A percentile compares a stretch with the other conserved stretches of the same genome.
Conservation (phyloP, 2,329 filamentous ascomycete species). For the Amauroascus verrucosus region DNA sequence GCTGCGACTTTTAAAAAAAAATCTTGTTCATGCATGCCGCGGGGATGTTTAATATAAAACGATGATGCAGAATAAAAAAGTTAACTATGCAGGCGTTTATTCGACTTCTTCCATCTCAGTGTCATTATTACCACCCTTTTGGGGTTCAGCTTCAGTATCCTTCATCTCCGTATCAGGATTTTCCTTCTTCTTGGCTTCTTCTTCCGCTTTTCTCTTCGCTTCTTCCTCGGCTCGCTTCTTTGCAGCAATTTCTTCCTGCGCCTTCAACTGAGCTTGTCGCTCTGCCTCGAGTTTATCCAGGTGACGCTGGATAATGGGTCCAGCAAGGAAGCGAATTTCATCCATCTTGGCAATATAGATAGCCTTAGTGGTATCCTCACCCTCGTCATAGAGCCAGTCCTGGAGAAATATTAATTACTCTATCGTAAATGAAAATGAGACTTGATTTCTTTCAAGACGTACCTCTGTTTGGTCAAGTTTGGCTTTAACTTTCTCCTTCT, state of each 20-base stretch:
- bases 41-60: background rate
- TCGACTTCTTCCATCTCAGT: conserved; percentile 15
- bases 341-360: conserved; percentile 92
- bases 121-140: conserved; percentile 8
- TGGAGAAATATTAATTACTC: conserved; percentile 29
- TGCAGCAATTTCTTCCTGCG: conserved; percentile 53
- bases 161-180: conserved; percentile 48
- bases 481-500: conserved; percentile 74
- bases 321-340: conserved; percentile 81
- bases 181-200: conserved; percentile 37
- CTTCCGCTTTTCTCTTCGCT: conserved; percentile 36
- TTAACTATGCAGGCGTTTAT: conserved; percentile 3
- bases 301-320: conserved; percentile 86
- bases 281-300: conserved; percentile 89
- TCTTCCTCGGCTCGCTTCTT: conserved; percentile 67
- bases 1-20: conserved; percentile 3
- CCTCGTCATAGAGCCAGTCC: conserved; percentile 98
- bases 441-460: conserved; percentile 31
- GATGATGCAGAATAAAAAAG: background rate
- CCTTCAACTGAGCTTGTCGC: conserved; percentile 58
- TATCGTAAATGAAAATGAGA: background rate
- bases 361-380: conserved; percentile 87
- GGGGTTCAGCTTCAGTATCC: conserved; percentile 39
- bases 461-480: conserved; percentile 84
- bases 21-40: background rate